phyloP scores from a whole-genome alignment of 73 alveolate species.

The Paramecium octaurelia region DNA sequence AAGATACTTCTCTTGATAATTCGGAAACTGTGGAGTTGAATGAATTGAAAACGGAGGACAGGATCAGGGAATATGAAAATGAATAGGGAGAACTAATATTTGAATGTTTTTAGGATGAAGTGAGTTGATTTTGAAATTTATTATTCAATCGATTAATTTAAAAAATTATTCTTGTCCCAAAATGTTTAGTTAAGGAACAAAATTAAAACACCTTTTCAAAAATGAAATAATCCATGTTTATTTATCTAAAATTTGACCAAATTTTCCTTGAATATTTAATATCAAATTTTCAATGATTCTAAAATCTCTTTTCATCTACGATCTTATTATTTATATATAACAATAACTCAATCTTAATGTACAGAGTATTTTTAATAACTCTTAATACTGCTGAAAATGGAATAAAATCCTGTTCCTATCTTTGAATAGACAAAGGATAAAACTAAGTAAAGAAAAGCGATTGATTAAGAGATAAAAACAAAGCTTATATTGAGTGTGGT shows the following conservation, averaged over 20 bases:
- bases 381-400: not conserved
- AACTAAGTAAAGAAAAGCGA: not conserved
- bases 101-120: constrained; percentile 97
- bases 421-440: not conserved
- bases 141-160: not conserved
- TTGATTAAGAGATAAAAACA: not conserved
- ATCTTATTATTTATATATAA: not conserved
- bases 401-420: not conserved
- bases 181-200: not conserved
- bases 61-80: constrained; percentile 83
- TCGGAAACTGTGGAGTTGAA: constrained; percentile 81
- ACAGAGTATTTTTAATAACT: not conserved
- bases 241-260: not conserved
- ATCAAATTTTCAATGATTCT: not conserved
- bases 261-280: not conserved
- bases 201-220: not conserved
- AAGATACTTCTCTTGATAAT: constrained; percentile 83
- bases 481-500: constrained; percentile 8
- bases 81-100: constrained; percentile 94
- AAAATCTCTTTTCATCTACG: not conserved
- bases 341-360: not conserved
- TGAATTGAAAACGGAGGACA: constrained; percentile 91
- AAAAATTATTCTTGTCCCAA: not conserved
- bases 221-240: not conserved
- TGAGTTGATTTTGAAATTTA: constrained; percentile 68